A percentile compares a stretch with the other conserved stretches of the same genome.
phyloP scores from a whole-genome alignment of 164 flowering plant genomes.

The Cinnamomum chago region DNA sequence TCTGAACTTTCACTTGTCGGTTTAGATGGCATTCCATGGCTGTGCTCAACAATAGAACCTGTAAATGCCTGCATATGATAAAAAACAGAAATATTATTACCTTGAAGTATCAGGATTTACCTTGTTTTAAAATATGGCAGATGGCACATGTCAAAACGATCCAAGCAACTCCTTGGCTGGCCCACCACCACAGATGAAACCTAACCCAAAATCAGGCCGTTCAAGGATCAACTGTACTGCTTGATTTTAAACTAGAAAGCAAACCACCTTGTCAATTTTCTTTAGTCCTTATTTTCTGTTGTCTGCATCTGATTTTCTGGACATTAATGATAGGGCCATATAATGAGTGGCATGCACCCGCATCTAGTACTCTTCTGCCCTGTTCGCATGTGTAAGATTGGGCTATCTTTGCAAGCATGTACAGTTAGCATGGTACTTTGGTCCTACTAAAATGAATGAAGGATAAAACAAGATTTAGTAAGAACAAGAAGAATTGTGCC shows the following conservation, averaged over 20 bases:
- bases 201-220: not conserved
- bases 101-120: not conserved
- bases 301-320: not conserved
- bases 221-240: not conserved
- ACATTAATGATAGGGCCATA: not conserved
- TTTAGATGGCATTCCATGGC: conserved; percentile 28
- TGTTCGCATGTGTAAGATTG: not conserved
- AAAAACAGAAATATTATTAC: not conserved
- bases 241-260: not conserved
- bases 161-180: not conserved
- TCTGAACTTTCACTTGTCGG: conserved; percentile 15
- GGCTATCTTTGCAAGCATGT: not conserved
- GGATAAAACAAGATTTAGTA: not conserved
- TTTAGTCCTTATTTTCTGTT: not conserved
- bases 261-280: not conserved
- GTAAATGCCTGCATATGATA: conserved; percentile 55
- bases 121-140: too few relatives aligned
- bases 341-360: not conserved
- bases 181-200: not conserved
- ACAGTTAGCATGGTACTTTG: not conserved
- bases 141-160: not conserved
- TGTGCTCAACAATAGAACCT: conserved; percentile 68
- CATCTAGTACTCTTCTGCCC: not conserved
- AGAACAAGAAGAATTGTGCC: conserved; percentile 5
- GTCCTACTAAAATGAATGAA: not conserved